These are phyloP conservation scores for Thielaviopsis euricoi DNA, from an alignment of 2,329 filamentous ascomycete genomes.

Conservation along the genomic window DNA sequence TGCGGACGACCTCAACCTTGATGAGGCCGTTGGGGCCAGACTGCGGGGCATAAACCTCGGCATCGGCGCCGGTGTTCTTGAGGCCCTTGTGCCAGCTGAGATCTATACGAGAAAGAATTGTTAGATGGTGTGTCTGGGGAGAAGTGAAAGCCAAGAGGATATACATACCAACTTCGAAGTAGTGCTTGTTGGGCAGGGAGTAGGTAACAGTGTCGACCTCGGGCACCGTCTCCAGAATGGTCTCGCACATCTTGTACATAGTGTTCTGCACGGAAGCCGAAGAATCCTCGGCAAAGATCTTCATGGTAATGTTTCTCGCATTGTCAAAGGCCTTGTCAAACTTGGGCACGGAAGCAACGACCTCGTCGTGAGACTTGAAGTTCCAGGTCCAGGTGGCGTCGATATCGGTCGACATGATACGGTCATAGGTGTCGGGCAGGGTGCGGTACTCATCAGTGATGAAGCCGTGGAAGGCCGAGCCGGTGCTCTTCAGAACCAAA, in stretches of 20 bases:
- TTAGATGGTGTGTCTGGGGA: background rate
- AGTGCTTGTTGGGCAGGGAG: constrained; percentile 91
- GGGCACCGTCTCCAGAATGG: constrained; percentile 63
- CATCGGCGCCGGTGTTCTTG: constrained; percentile 90
- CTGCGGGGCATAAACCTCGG: constrained; percentile 89
- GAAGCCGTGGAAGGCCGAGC: constrained; percentile 90
- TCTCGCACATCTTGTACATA: constrained; percentile 97
- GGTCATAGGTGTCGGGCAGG: constrained; percentile 79
- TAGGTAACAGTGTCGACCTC: constrained; percentile 62
- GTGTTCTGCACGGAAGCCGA: constrained; percentile 90
- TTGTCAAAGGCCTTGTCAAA: constrained; percentile 69
- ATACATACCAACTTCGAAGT: constrained; percentile 77
- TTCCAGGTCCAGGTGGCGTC: constrained; percentile 79
- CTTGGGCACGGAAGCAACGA: constrained; percentile 42
- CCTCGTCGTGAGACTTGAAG: constrained; percentile 50
- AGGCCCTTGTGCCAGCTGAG: constrained; percentile 91
- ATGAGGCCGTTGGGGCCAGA: constrained; percentile 89
- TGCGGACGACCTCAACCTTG: constrained; percentile 68
- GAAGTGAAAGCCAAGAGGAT: background rate
- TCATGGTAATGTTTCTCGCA: constrained; percentile 74
- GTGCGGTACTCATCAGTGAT: constrained; percentile 87
- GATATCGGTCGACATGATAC: constrained; percentile 87
- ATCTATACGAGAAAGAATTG: constrained; percentile 33
- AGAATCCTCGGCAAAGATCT: constrained; percentile 76
- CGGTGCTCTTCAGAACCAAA: constrained; percentile 88